phyloP scores from a whole-genome alignment of 306 rosid genomes.

The Amphicarpaea edgeworthii region DNA sequence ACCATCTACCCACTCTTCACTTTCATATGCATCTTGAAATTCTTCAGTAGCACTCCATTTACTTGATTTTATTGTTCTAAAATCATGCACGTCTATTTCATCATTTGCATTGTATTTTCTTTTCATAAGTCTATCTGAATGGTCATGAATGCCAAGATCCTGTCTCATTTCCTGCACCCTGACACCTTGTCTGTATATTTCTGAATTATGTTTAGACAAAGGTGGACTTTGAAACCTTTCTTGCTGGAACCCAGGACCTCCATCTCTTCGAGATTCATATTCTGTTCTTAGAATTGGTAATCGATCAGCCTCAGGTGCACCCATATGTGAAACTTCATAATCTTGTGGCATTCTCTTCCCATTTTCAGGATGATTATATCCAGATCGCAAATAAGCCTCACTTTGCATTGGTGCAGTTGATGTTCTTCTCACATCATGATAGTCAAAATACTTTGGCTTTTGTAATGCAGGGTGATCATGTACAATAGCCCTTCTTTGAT shows the following conservation, averaged over 20 bases:
- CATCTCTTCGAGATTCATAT: constrained; percentile 66
- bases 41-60: constrained; percentile 59
- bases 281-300: constrained; percentile 59
- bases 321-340: constrained; percentile 55
- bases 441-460: constrained; percentile 54
- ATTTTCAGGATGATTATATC: constrained; percentile 54
- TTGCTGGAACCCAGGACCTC: constrained; percentile 57
- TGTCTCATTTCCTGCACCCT: constrained; percentile 60
- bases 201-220: constrained; percentile 58
- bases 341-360: constrained; percentile 64
- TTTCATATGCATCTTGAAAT: constrained; percentile 61
- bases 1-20: constrained; percentile 70
- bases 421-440: constrained; percentile 63
- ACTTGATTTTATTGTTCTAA: constrained; percentile 55
- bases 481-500: constrained; percentile 53
- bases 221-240: constrained; percentile 65
- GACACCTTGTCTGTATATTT: constrained; percentile 52
- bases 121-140: constrained; percentile 59
- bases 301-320: constrained; percentile 55
- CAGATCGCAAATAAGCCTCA: constrained; percentile 57
- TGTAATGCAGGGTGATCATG: constrained; percentile 53
- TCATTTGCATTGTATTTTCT: constrained; percentile 66
- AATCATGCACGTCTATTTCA: constrained; percentile 50
- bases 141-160: constrained; percentile 56
- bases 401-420: constrained; percentile 57